Evolutionary conservation across 176 grass and related monocot genomes (phyloP).

Genomic region (Hyparrhenia diplandra): DNA sequence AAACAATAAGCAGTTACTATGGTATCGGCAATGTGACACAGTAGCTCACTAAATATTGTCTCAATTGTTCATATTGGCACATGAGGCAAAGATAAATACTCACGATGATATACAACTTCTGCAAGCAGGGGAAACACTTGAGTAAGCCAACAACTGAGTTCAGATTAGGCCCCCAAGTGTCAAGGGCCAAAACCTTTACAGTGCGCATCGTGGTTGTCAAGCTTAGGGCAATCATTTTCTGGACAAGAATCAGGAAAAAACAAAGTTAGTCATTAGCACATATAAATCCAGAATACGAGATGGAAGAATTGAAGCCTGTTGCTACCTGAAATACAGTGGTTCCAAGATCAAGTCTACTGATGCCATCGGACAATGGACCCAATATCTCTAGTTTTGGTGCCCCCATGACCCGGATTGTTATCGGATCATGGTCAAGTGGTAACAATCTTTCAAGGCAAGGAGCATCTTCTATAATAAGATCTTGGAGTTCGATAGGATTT

Average conservation of each 20-base stretch:
- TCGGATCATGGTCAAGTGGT: neutral
- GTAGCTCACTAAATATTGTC: neutral
- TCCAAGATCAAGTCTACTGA: neutral
- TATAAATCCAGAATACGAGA: neutral
- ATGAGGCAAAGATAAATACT: neutral
- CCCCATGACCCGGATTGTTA: neutral
- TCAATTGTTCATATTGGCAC: neutral
- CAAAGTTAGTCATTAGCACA: neutral
- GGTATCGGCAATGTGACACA: neutral
- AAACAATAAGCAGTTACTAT: neutral
- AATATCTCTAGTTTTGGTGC: neutral
- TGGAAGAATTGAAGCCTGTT: no score
- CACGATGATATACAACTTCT: constrained; percentile 3
- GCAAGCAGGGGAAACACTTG: constrained; percentile 10
- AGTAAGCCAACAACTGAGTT: neutral
- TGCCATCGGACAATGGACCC: neutral
- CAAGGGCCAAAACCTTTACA: constrained; percentile 6
- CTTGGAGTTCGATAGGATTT: neutral
- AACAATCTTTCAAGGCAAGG: neutral
- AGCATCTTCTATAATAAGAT: neutral
- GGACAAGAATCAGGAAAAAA: neutral
- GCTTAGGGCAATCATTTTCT: neutral
- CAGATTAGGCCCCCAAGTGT: constrained; percentile 1
- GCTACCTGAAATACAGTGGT: neutral
- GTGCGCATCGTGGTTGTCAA: neutral